Evolutionary conservation across 306 rosid genomes (phyloP).

Genomic region (Trifolium subterraneum): DNA sequence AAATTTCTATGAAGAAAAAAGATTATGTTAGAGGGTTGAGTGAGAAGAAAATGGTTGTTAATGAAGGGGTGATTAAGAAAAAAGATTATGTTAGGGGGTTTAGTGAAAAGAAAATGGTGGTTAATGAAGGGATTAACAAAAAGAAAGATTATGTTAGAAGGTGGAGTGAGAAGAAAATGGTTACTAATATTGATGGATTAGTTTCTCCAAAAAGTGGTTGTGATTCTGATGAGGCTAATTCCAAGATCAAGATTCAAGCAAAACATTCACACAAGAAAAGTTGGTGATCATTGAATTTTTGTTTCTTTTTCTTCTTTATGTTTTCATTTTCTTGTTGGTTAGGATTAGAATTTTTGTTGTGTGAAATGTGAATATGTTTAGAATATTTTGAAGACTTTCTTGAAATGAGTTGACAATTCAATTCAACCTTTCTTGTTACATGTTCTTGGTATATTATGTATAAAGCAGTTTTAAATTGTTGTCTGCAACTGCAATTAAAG

Average conservation of each 20-base stretch:
- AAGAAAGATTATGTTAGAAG: slow-evolving; percentile 51
- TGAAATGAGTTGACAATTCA: background rate
- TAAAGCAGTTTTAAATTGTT: background rate
- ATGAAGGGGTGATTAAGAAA: slow-evolving; percentile 35
- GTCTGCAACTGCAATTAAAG: background rate
- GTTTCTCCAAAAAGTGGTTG: slow-evolving; percentile 36
- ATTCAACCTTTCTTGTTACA: slow-evolving; percentile 5
- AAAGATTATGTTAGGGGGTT: slow-evolving; percentile 45
- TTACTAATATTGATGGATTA: slow-evolving; percentile 31
- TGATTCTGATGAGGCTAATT: slow-evolving; percentile 8
- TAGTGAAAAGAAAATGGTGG: slow-evolving; percentile 50
- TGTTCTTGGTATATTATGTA: slow-evolving; percentile 14
- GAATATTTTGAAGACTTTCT: slow-evolving; percentile 14
- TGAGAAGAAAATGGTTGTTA: slow-evolving; percentile 47
- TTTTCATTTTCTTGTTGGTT: slow-evolving; percentile 27
- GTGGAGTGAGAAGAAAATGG: slow-evolving; percentile 53
- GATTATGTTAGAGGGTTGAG: slow-evolving; percentile 43
- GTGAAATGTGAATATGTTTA: slow-evolving; percentile 36
- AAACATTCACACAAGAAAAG: slow-evolving; percentile 55
- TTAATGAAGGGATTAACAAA: slow-evolving; percentile 30
- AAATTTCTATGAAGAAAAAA: slow-evolving; percentile 36
- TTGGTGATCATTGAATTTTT: slow-evolving; percentile 50
- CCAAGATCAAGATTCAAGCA: slow-evolving; percentile 37
- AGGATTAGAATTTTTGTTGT: slow-evolving; percentile 32
- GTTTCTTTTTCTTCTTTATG: background rate